Evolutionary conservation across 2,329 filamentous ascomycete genomes (phyloP).

Genomic region (Paecilomyces fulvus): DNA sequence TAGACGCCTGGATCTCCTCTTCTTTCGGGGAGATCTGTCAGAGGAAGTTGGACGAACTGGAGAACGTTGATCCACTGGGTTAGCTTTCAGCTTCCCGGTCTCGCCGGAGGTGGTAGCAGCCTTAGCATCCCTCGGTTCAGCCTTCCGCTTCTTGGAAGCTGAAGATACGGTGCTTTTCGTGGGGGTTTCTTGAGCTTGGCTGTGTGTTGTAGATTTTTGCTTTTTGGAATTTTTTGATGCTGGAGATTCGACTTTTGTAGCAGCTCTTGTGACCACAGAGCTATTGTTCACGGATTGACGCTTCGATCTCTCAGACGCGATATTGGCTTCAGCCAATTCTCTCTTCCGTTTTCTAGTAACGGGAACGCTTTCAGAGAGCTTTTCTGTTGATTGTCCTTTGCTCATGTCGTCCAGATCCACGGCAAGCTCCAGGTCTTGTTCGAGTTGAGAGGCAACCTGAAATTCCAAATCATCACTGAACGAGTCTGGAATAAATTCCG

Average conservation of each 20-base stretch:
- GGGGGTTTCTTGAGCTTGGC: neutral
- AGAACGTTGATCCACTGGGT: neutral
- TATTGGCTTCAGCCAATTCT: constrained; percentile 11
- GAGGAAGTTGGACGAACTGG: neutral
- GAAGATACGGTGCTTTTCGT: neutral
- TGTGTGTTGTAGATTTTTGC: neutral
- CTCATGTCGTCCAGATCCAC: constrained; percentile 19
- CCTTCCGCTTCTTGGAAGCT: neutral
- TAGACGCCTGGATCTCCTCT: constrained; percentile 6
- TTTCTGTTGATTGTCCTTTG: constrained; percentile 3
- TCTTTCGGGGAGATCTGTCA: constrained; percentile 2
- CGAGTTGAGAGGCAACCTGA: constrained; percentile 38
- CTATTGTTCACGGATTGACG: constrained; percentile 23
- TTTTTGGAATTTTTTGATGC: neutral
- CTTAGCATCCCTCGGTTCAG: neutral
- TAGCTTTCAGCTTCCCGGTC: neutral
- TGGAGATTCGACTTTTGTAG: neutral
- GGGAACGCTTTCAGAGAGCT: constrained; percentile 6
- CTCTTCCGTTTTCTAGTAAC: constrained; percentile 28
- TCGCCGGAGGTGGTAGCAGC: neutral
- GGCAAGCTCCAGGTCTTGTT: constrained; percentile 34
- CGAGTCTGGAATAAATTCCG: constrained; percentile 21
- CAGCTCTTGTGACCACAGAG: constrained; percentile 1
- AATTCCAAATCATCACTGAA: constrained; percentile 35
- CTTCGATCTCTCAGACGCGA: constrained; percentile 13